Evolutionary conservation across 768 basidiomycete genomes (phyloP), one percentile per base, ranked within the genome.

Genomic region (Boletus reticulatus): DNA sequence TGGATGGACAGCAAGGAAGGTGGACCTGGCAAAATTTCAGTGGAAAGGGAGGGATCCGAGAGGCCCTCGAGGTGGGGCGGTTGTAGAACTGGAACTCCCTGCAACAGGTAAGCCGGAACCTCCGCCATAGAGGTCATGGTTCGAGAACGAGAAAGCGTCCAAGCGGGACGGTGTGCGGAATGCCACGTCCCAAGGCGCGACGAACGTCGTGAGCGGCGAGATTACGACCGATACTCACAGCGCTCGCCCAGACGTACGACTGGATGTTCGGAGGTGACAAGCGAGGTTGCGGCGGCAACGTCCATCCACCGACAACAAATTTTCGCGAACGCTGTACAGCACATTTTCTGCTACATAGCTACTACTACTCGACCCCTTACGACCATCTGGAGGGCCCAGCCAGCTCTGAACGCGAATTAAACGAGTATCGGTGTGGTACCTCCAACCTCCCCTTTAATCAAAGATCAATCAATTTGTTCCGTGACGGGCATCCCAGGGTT

Each of bases 11-110:
- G 76, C 59, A 91, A 72, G 61, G 90, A 83, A 50, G 92, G 92
- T 56, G 92, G 92, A 24, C 90, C 91, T 67, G 92, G 92, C 65
- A 94, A 81, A 76, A 94, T 88, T 80, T 93, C 92, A 57, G 92
- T 94, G 59, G 92, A 91, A 65, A 92, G 80, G 60, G 82, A 79
- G 53, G 87, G 75, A 78, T 94, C 89, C 53, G 70, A 72, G 41
- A 72, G 64, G 62, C 89, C 86, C 71, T 91, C 90, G 53, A 91
- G 83, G 73, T 92, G 88, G 64, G 85, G 75, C 64, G 89, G 90
- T 69, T 90, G 91, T 66, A 82, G 75, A 60, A 87, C 82, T 54
- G 84, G 78, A 58, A 87, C 87, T 71, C 85, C 84, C 72, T 84
- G 83, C 67, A 85, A 75, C 79, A 90, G 75, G 73, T 83, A 91